Conservation (phyloP, 1,284 basidiomycete genomes). For the Marasmius oreades region DNA sequence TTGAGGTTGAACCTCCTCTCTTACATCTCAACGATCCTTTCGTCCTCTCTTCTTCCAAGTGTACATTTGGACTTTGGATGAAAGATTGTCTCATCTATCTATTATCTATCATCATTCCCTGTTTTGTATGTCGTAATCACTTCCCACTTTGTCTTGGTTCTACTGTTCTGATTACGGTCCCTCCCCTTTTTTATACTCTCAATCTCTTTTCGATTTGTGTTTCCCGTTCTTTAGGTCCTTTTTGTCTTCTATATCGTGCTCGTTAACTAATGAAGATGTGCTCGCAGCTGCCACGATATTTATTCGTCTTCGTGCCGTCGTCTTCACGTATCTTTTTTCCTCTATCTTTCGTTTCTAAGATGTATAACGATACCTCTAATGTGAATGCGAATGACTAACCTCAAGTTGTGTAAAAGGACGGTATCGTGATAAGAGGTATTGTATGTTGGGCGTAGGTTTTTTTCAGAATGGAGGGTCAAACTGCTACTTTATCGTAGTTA, state of each 20-base stretch:
- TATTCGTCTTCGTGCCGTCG: constrained; percentile 1
- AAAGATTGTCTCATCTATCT: neutral
- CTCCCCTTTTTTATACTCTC: too few relatives aligned
- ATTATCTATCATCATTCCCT: neutral
- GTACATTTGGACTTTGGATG: neutral
- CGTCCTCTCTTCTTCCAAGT: neutral
- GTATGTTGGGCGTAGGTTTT: too few relatives aligned
- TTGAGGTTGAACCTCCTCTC: neutral
- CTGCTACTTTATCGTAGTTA: too few relatives aligned
- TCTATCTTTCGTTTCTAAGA: neutral
- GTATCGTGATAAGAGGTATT: too few relatives aligned
- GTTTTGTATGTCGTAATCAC: neutral
- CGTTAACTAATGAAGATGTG: neutral
- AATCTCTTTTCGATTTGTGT: too few relatives aligned
- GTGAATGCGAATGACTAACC: too few relatives aligned
- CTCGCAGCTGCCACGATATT: neutral
- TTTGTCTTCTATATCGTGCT: too few relatives aligned
- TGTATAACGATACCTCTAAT: too few relatives aligned
- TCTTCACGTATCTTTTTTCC: neutral
- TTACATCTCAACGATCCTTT: neutral
- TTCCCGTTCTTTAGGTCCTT: too few relatives aligned
- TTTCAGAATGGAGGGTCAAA: too few relatives aligned
- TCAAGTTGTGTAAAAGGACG: too few relatives aligned
- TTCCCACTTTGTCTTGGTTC: neutral
- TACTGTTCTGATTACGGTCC: too few relatives aligned